Evolutionary conservation across 2,329 filamentous ascomycete species (phyloP).

Genomic region (Pyricularia pennisetigena): DNA sequence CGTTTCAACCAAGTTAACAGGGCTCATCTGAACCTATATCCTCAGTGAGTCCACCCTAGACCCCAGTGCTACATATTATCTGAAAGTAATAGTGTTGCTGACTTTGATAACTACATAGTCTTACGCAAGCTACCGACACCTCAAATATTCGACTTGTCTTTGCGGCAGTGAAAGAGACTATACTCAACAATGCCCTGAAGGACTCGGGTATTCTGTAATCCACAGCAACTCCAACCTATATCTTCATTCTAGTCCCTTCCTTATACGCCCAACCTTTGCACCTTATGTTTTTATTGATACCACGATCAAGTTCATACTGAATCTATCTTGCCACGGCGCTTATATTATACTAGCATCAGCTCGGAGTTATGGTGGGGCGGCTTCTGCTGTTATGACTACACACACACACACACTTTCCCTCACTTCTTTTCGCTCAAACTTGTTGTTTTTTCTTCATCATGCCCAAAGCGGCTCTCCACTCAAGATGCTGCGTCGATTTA

Average conservation of each 20-base stretch:
- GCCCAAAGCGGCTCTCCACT: neutral
- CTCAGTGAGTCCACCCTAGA: slow-evolving; percentile 60
- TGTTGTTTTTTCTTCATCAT: neutral
- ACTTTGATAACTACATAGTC: slow-evolving; percentile 37
- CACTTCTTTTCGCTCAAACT: neutral
- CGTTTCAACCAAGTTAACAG: slow-evolving; percentile 98
- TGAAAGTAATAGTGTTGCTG: slow-evolving; percentile 4
- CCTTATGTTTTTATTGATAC: slow-evolving; percentile 1
- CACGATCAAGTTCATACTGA: neutral
- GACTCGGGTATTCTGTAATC: slow-evolving; percentile 87
- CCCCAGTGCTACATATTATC: neutral
- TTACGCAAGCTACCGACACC: slow-evolving; percentile 97
- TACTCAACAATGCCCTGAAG: slow-evolving; percentile 94
- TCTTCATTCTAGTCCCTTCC: slow-evolving; percentile 5
- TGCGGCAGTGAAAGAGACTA: slow-evolving; percentile 96
- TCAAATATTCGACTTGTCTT: slow-evolving; percentile 98
- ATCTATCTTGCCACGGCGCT: neutral
- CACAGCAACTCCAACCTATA: neutral
- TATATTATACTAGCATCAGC: slow-evolving; percentile 3
- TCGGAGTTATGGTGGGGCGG: slow-evolving; percentile 3
- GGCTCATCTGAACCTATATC: slow-evolving; percentile 91
- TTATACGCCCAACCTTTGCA: neutral
- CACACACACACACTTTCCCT: neutral
- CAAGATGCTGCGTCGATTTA: neutral
- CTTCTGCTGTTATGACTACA: neutral